Evolutionary conservation across 257 asterid genomes (phyloP).

Genomic region (Euphrasia confusa): DNA sequence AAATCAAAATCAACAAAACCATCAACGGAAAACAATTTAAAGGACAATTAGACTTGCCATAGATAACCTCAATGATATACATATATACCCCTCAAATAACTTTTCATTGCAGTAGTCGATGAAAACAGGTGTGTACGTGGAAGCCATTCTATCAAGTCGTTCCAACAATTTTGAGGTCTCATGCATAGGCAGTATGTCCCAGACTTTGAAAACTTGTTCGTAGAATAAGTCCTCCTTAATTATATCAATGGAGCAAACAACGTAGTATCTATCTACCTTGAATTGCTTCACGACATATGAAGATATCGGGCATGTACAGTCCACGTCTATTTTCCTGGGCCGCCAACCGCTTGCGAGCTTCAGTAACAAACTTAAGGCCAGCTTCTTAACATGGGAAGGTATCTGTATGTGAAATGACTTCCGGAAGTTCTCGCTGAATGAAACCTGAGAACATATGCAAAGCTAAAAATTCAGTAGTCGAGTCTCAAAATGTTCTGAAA

Average conservation of each 20-base stretch:
- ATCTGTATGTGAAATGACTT: conserved; percentile 43
- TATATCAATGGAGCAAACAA: conserved; percentile 52
- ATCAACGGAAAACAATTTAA: not conserved
- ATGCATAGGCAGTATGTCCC: conserved; percentile 43
- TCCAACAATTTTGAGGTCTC: not conserved
- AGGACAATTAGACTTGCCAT: not conserved
- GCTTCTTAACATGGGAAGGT: conserved; percentile 34
- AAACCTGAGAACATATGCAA: conserved; percentile 34
- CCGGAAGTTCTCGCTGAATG: conserved; percentile 50
- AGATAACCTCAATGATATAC: not conserved
- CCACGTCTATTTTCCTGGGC: conserved; percentile 47
- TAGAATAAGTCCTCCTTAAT: conserved; percentile 28
- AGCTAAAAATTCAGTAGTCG: not conserved
- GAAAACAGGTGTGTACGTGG: not conserved
- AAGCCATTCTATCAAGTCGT: not conserved
- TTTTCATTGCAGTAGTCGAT: not conserved
- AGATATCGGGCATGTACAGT: conserved; percentile 40
- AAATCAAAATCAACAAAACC: not conserved
- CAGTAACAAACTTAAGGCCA: conserved; percentile 35
- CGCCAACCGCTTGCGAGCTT: conserved; percentile 73
- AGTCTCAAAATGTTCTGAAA: not conserved
- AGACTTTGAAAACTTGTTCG: conserved; percentile 55
- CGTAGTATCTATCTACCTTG: conserved; percentile 37
- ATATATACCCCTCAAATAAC: not conserved
- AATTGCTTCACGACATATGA: conserved; percentile 42